Evolutionary conservation across 768 basidiomycete species (phyloP).

Genomic region (Lactarius deliciosus): DNA sequence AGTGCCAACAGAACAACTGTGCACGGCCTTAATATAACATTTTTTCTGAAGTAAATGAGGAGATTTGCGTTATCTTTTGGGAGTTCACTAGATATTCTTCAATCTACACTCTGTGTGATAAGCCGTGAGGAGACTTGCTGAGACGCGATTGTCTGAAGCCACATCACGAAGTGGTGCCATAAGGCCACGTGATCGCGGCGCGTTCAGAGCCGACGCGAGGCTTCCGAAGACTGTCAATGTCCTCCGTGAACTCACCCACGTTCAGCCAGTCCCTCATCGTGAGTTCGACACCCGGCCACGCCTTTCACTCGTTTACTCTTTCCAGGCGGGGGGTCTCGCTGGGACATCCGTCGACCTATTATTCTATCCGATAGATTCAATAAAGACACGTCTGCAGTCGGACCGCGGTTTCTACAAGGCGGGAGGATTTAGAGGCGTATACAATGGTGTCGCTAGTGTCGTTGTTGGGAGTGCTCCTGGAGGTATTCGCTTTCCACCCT

Average conservation of each 20-base stretch:
- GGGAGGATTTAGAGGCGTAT: constrained; percentile 88
- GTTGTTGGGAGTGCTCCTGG: constrained; percentile 94
- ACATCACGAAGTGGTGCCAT: background rate
- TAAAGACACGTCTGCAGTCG: constrained; percentile 95
- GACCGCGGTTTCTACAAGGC: constrained; percentile 79
- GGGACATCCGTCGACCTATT: constrained; percentile 92
- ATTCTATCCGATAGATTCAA: constrained; percentile 95
- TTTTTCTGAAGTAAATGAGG: background rate
- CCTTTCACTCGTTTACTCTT: constrained; percentile 1
- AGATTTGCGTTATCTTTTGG: background rate
- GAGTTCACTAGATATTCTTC: background rate
- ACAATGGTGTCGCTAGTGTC: constrained; percentile 92
- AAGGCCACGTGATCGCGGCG: constrained; percentile 24
- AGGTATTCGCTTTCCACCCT: constrained; percentile 48
- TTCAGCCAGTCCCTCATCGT: constrained; percentile 38
- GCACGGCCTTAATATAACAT: constrained; percentile 14
- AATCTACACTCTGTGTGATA: background rate
- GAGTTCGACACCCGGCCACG: constrained; percentile 19
- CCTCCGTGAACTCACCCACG: constrained; percentile 27
- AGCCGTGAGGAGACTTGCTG: background rate
- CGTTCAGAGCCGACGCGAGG: constrained; percentile 1
- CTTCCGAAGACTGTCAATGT: constrained; percentile 17
- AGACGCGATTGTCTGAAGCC: background rate
- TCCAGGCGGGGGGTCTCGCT: constrained; percentile 83
- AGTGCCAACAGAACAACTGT: constrained; percentile 1